phyloP scores from a whole-genome alignment of 2,329 filamentous ascomycete species.

The Fonsecaea pedrosoi region DNA sequence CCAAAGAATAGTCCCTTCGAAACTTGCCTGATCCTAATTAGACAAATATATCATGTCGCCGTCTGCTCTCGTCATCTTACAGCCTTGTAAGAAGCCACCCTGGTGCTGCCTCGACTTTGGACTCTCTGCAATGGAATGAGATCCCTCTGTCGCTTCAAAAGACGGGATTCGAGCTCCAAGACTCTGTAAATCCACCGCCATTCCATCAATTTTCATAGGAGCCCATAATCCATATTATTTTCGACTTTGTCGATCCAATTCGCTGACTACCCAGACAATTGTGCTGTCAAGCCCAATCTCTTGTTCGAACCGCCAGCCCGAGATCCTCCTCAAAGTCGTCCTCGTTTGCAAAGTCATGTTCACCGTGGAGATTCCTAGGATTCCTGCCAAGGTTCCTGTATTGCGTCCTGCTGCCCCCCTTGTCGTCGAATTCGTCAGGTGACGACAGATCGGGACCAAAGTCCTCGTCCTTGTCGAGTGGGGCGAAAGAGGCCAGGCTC shows the following conservation, averaged over 20 bases:
- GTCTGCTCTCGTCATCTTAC: background rate
- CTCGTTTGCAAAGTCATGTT: background rate
- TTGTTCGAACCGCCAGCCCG: background rate
- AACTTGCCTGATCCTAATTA: background rate
- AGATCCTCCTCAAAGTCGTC: background rate
- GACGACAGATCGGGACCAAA: background rate
- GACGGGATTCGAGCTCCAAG: background rate
- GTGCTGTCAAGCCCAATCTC: background rate
- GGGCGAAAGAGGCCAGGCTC: background rate
- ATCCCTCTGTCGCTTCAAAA: background rate
- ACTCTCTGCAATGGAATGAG: background rate
- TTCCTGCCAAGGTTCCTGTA: background rate
- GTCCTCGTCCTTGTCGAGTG: background rate
- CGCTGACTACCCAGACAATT: background rate
- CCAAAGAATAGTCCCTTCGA: background rate
- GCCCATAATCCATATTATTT: background rate
- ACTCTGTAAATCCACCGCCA: background rate
- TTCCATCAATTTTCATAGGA: background rate
- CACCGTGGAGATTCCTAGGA: background rate
- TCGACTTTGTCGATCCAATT: background rate
- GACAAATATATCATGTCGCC: background rate
- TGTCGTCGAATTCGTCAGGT: background rate
- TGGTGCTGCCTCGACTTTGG: background rate
- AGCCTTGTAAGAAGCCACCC: background rate
- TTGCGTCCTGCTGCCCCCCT: background rate